phyloP scores from a whole-genome alignment of 305 asterid species.

The Stenogyne calaminthoides region DNA sequence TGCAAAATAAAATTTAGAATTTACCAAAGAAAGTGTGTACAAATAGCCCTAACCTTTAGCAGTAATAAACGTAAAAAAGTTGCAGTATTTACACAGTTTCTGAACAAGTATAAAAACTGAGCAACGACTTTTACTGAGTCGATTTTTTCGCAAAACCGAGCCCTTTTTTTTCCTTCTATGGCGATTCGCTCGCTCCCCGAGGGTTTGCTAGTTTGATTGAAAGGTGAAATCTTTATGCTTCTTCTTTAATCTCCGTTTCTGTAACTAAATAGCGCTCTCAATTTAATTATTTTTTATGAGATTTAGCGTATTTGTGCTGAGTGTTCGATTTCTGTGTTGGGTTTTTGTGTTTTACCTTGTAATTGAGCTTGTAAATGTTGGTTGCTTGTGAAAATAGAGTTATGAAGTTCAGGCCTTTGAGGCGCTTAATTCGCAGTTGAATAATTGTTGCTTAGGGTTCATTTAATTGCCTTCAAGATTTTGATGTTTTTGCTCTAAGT shows the following conservation, averaged over 20 bases:
- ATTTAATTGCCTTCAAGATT: constrained; percentile 7
- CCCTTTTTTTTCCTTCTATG: constrained; percentile 22
- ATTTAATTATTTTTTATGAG: not conserved
- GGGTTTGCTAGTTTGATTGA: constrained; percentile 20
- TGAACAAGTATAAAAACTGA: constrained; percentile 5
- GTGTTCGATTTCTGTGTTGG: not conserved
- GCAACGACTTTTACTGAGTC: constrained; percentile 35
- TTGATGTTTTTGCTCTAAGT: not conserved
- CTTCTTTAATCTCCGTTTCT: not conserved
- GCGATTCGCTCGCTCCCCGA: constrained; percentile 22
- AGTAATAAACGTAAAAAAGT: not conserved
- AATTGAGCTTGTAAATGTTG: constrained; percentile 28
- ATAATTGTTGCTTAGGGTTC: not conserved
- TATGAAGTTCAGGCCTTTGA: constrained; percentile 10
- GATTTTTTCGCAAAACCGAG: constrained; percentile 25
- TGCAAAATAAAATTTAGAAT: not conserved
- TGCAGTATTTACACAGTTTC: constrained; percentile 5
- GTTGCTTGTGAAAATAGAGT: constrained; percentile 13
- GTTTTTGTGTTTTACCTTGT: not conserved
- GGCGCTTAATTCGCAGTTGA: constrained; percentile 16
- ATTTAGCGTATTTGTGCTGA: constrained; percentile 14
- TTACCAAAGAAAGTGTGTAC: not conserved
- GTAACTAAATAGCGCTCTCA: not conserved
- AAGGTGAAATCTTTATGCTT: constrained; percentile 16
- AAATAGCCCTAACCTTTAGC: not conserved